phyloP scores from a whole-genome alignment of 371 early-diverging fungal species.

The Chytridiales sp. region DNA sequence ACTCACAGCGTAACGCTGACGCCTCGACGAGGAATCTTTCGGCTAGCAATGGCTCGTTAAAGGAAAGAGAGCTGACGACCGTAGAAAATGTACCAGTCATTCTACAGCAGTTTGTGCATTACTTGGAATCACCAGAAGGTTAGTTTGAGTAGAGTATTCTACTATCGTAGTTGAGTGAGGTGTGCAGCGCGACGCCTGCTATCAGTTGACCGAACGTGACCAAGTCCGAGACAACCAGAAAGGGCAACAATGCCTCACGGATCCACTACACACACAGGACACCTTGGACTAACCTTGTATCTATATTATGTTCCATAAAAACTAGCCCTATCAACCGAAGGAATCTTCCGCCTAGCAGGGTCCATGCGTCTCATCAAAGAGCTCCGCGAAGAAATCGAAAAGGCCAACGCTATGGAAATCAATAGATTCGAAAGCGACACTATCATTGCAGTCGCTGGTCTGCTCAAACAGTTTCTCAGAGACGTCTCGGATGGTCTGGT shows the following conservation, averaged over 20 bases:
- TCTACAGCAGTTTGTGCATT: slow-evolving; percentile 37
- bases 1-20: background rate
- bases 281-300: background rate
- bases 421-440: background rate
- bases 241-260: too few species aligned
- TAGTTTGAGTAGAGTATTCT: too few species aligned
- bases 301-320: background rate
- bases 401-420: slow-evolving; percentile 23
- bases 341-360: slow-evolving; percentile 43
- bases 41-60: background rate
- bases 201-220: background rate
- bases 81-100: slow-evolving; percentile 26
- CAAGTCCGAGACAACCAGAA: too few species aligned
- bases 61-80: background rate
- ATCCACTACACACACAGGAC: too few species aligned
- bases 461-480: slow-evolving; percentile 46
- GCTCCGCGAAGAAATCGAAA: slow-evolving; percentile 41
- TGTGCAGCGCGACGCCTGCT: background rate
- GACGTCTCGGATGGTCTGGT: slow-evolving; percentile 47
- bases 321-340: slow-evolving; percentile 40
- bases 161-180: too few species aligned
- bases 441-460: slow-evolving; percentile 34
- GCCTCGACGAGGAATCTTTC: background rate
- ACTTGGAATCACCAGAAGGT: slow-evolving; percentile 28
- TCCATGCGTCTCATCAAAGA: slow-evolving; percentile 34